Conservation (phyloP, 176 grass and related monocot genomes). For the Eleusine coracana region DNA sequence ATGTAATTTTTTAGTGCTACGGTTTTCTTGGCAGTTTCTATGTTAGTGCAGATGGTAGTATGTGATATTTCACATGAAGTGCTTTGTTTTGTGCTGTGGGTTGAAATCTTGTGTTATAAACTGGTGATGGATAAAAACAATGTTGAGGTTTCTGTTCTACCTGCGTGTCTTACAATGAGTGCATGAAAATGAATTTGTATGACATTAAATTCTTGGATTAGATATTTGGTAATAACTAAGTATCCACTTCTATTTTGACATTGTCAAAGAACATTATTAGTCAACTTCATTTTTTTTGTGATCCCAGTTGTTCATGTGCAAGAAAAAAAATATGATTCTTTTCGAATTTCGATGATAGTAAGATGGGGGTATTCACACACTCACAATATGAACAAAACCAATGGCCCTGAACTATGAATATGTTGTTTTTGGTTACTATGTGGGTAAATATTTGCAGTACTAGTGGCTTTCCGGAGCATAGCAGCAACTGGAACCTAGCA, state of each 20-base stretch:
- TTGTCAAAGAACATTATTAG: background rate
- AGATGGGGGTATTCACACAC: background rate
- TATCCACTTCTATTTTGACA: background rate
- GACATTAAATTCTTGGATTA: background rate
- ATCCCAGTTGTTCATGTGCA: background rate
- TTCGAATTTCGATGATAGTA: background rate
- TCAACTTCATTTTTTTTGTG: background rate
- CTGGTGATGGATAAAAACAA: background rate
- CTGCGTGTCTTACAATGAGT: background rate
- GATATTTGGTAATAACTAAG: slow-evolving; percentile 11
- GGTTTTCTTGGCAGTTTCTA: background rate
- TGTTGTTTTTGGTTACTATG: background rate
- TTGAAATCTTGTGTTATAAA: slow-evolving; percentile 2
- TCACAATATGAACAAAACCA: background rate
- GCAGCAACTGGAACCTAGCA: slow-evolving; percentile 18
- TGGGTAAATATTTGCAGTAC: slow-evolving; percentile 27
- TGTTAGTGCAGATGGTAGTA: background rate
- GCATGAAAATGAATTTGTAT: slow-evolving; percentile 4
- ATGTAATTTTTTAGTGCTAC: background rate
- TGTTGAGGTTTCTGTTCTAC: background rate
- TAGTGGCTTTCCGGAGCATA: slow-evolving; percentile 36
- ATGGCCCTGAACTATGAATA: background rate
- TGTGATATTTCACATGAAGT: background rate
- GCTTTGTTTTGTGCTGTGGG: background rate
- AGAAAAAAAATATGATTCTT: background rate